phyloP scores from a whole-genome alignment of 1,284 basidiomycete genomes.

The Trichosporon sp. region DNA sequence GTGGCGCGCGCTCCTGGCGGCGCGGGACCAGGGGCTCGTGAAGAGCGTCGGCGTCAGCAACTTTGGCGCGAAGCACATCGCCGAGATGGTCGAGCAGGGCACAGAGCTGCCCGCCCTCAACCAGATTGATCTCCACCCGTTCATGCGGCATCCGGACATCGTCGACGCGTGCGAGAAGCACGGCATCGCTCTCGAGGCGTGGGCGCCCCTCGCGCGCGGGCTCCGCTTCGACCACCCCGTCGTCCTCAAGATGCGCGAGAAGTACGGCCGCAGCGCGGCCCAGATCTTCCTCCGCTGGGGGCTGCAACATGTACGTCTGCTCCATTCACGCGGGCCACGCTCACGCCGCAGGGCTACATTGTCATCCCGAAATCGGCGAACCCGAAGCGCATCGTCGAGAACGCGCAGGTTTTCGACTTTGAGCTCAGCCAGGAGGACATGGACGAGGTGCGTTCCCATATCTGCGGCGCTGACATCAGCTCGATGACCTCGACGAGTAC shows the following conservation, averaged over 20 bases:
- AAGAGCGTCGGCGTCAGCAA: constrained; percentile 52
- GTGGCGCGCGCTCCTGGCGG: constrained; percentile 50
- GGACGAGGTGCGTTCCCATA: constrained; percentile 36
- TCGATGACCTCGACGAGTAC: constrained; percentile 11
- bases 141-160: constrained; percentile 50
- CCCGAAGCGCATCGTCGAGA: constrained; percentile 51
- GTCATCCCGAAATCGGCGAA: constrained; percentile 54
- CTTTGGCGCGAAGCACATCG: constrained; percentile 52
- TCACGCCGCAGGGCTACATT: constrained; percentile 50
- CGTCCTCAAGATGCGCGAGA: constrained; percentile 44
- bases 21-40: constrained; percentile 48
- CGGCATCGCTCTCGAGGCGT: constrained; percentile 52
- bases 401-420: constrained; percentile 53
- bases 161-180: constrained; percentile 51
- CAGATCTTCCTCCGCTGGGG: constrained; percentile 56
- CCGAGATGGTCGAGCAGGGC: constrained; percentile 48
- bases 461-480: neutral
- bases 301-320: constrained; percentile 50
- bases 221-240: constrained; percentile 50
- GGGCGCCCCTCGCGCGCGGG: constrained; percentile 52
- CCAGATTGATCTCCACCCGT: constrained; percentile 51
- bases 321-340: no score
- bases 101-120: constrained; percentile 48
- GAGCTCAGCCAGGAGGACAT: constrained; percentile 52
- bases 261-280: constrained; percentile 45